Conservation (phyloP, 2,329 filamentous ascomycete genomes). For the Dothidotthia symphoricarpi region DNA sequence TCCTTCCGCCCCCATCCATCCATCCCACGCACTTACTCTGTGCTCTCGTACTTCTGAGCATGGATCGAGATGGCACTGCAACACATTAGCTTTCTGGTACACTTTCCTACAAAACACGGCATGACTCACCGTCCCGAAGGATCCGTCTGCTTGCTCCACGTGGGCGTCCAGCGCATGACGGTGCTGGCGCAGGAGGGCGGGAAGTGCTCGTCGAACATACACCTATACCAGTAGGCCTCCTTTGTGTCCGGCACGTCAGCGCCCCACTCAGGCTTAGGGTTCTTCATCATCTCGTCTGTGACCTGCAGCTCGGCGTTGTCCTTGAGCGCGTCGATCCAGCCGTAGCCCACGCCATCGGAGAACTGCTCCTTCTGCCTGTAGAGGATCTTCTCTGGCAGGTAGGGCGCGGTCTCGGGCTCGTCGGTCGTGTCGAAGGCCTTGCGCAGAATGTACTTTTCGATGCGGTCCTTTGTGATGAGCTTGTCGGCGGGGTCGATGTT, state of each 20-base stretch:
- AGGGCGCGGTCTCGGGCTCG: slow-evolving; percentile 75
- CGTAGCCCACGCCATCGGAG: slow-evolving; percentile 96
- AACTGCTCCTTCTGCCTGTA: slow-evolving; percentile 99
- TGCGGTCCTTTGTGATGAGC: slow-evolving; percentile 74
- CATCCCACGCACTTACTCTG: slow-evolving; percentile 10
- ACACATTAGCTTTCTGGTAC: slow-evolving; percentile 10
- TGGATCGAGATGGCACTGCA: slow-evolving; percentile 37
- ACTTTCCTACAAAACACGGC: not conserved
- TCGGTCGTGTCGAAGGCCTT: slow-evolving; percentile 95
- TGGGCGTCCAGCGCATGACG: slow-evolving; percentile 95
- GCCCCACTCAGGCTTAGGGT: slow-evolving; percentile 96
- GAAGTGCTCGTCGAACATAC: slow-evolving; percentile 99
- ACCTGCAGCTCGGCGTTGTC: slow-evolving; percentile 87
- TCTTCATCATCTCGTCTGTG: slow-evolving; percentile 98
- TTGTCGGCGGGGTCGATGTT: slow-evolving; percentile 92
- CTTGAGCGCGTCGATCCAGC: slow-evolving; percentile 97
- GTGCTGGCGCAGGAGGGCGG: slow-evolving; percentile 86
- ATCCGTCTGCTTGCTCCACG: slow-evolving; percentile 94
- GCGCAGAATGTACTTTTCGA: slow-evolving; percentile 97
- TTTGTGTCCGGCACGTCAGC: slow-evolving; percentile 90
- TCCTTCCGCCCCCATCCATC: no score
- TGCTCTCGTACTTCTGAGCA: slow-evolving; percentile 35
- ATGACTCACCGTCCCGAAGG: slow-evolving; percentile 77
- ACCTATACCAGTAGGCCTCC: slow-evolving; percentile 97
- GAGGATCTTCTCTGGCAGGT: slow-evolving; percentile 93